A percentile compares a stretch with the other conserved stretches of the same genome.
phyloP scores from a whole-genome alignment of 768 basidiomycete genomes.

The Tulasnella sp. region DNA sequence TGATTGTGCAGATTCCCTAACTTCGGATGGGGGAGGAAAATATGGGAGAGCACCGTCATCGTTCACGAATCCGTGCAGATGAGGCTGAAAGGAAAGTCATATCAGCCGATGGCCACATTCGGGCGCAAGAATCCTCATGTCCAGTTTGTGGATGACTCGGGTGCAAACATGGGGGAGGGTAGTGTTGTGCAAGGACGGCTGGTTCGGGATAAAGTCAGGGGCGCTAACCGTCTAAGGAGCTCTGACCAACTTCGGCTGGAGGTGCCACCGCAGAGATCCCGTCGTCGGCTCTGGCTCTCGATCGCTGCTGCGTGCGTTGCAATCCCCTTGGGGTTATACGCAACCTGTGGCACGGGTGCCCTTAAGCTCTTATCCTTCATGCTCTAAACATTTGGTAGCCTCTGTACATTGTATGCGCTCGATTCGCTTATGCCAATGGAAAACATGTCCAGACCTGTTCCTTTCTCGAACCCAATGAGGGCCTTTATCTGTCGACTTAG shows the following conservation, averaged over 20 bases:
- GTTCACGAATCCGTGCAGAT: not conserved
- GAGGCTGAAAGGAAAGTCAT: not conserved
- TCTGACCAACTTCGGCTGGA: too few relatives aligned
- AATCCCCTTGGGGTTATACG: too few relatives aligned
- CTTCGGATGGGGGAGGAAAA: not conserved
- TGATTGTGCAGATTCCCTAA: not conserved
- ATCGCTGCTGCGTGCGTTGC: too few relatives aligned
- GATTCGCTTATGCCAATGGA: too few relatives aligned
- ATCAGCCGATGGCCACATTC: not conserved
- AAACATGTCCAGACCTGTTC: too few relatives aligned
- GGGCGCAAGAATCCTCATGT: not conserved
- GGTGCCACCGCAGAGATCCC: not conserved
- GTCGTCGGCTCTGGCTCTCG: not conserved
- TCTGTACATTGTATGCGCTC: too few relatives aligned
- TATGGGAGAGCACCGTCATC: not conserved
- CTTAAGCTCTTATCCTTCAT: too few relatives aligned
- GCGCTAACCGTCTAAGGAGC: not conserved
- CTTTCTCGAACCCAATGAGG: too few relatives aligned
- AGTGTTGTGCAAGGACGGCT: not conserved
- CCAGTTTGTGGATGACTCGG: not conserved
- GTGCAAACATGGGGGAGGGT: not conserved
- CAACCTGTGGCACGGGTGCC: too few relatives aligned
- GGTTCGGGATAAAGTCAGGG: not conserved
- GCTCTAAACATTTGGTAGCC: too few relatives aligned
- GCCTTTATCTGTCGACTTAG: not conserved